Evolutionary conservation across 1,284 basidiomycete genomes (phyloP).

Genomic region (Papiliotrema flavescens): DNA sequence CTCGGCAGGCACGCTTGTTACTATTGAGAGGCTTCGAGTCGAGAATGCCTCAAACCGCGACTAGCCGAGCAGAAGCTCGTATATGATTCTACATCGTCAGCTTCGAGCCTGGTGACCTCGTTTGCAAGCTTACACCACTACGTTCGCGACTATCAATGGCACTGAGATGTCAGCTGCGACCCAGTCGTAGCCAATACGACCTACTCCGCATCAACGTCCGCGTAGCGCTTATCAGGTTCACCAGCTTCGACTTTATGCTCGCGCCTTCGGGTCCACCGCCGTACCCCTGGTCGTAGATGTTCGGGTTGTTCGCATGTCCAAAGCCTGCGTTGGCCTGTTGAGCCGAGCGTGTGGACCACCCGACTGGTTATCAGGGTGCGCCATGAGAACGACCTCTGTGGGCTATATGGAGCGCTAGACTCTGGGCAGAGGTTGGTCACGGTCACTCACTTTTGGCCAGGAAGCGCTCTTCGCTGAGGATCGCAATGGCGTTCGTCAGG

Average conservation of each 20-base stretch:
- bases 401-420: not conserved
- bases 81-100: conserved; percentile 56
- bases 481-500: conserved; percentile 87
- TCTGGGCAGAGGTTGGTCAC: not conserved
- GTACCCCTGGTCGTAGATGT: conserved; percentile 25
- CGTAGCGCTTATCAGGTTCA: conserved; percentile 90
- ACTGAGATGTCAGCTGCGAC: conserved; percentile 53
- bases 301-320: conserved; percentile 37
- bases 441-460: conserved; percentile 74
- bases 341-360: conserved; percentile 75
- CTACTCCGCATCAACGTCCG: conserved; percentile 91
- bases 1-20: too few relatives aligned
- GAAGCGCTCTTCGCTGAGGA: conserved; percentile 92
- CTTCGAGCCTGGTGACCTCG: not conserved
- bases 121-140: conserved; percentile 55
- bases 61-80: conserved; percentile 67
- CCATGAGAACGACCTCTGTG: conserved; percentile 7
- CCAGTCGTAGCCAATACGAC: conserved; percentile 35
- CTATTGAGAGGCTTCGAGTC: too few relatives aligned
- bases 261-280: conserved; percentile 55
- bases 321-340: conserved; percentile 41
- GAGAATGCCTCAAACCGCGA: too few relatives aligned
- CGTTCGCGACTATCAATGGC: conserved; percentile 78
- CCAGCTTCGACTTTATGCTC: conserved; percentile 76
- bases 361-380: conserved; percentile 58